A percentile compares a stretch with the other conserved stretches of the same genome.
Evolutionary conservation across 371 early-diverging fungal species (phyloP).

Genomic region (Lichtheimia corymbifera): DNA sequence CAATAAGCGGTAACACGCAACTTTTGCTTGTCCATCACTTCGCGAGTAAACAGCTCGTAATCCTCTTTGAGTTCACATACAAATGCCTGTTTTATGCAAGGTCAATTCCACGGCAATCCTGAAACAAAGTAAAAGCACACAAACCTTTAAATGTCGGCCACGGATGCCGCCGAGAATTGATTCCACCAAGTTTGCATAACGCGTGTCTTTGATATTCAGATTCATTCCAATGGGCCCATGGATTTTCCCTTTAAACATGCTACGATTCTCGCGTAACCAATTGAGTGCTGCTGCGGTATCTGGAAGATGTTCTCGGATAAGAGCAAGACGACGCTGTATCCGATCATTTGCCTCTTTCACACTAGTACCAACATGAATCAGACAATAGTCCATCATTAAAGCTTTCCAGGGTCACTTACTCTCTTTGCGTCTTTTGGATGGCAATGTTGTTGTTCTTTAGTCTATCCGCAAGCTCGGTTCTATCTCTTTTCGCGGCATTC

Average conservation of each 20-base stretch:
- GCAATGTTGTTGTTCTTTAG: no score
- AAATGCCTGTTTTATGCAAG: conserved; percentile 59
- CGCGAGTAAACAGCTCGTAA: conserved; percentile 65
- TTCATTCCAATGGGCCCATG: conserved; percentile 73
- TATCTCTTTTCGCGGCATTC: no score
- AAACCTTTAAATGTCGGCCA: conserved; percentile 46
- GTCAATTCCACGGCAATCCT: not conserved
- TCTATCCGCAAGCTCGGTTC: no score
- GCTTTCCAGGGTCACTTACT: no score
- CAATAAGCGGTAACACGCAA: conserved; percentile 67
- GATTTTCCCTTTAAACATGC: conserved; percentile 67
- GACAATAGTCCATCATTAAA: no score
- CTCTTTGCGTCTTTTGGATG: no score
- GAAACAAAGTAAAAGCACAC: not conserved
- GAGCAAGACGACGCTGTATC: conserved; percentile 33
- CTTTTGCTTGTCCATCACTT: conserved; percentile 58
- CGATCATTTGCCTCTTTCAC: conserved; percentile 53
- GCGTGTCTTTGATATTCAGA: conserved; percentile 65
- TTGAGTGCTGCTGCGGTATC: conserved; percentile 60
- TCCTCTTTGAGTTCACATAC: conserved; percentile 78
- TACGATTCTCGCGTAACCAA: conserved; percentile 68
- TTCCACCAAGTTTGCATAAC: conserved; percentile 71
- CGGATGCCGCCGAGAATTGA: conserved; percentile 36
- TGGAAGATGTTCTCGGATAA: conserved; percentile 38
- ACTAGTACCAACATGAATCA: not conserved